These are phyloP conservation scores for Thermomyces lanuginosus DNA, from an alignment of 2,329 filamentous ascomycete genomes.

Conservation along the genomic window DNA sequence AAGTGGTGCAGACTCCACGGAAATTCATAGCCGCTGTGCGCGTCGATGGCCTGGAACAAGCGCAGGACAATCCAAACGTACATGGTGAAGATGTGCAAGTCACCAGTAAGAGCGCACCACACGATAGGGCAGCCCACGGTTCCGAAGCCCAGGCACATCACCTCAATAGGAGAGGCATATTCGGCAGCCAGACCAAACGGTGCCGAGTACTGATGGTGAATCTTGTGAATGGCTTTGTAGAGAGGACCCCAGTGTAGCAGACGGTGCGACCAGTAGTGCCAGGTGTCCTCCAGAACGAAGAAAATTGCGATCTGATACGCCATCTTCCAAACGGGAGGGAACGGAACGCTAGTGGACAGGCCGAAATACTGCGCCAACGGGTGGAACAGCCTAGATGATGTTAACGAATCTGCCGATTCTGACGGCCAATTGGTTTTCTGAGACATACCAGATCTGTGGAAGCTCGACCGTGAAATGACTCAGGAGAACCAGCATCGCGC, in stretches of 20 bases:
- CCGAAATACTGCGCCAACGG: slow-evolving; percentile 87
- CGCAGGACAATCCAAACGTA: slow-evolving; percentile 89
- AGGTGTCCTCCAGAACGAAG: slow-evolving; percentile 90
- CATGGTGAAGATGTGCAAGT: slow-evolving; percentile 94
- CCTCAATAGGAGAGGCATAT: slow-evolving; percentile 94
- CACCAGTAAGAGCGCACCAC: slow-evolving; percentile 65
- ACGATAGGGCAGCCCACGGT: slow-evolving; percentile 68
- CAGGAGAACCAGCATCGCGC: slow-evolving; percentile 79
- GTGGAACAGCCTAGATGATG: slow-evolving; percentile 57
- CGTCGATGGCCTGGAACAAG: slow-evolving; percentile 93
- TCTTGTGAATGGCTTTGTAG: slow-evolving; percentile 95
- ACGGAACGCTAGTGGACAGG: slow-evolving; percentile 73
- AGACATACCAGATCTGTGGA: slow-evolving; percentile 70
- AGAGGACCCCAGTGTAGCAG: slow-evolving; percentile 84
- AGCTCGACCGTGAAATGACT: slow-evolving; percentile 96
- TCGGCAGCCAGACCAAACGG: slow-evolving; percentile 93
- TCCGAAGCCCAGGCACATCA: slow-evolving; percentile 82
- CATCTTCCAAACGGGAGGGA: slow-evolving; percentile 74
- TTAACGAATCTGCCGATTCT: background rate
- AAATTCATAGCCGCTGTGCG: slow-evolving; percentile 96
- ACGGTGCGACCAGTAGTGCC: slow-evolving; percentile 97
- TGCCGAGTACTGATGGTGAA: slow-evolving; percentile 96
- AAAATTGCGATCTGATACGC: slow-evolving; percentile 81
- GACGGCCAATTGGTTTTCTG: background rate
- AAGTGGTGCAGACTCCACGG: slow-evolving; percentile 93